Base-by-base conservation (phyloP, 2,329 filamentous ascomycete genomes). In the Colletotrichum abscissum region DNA sequence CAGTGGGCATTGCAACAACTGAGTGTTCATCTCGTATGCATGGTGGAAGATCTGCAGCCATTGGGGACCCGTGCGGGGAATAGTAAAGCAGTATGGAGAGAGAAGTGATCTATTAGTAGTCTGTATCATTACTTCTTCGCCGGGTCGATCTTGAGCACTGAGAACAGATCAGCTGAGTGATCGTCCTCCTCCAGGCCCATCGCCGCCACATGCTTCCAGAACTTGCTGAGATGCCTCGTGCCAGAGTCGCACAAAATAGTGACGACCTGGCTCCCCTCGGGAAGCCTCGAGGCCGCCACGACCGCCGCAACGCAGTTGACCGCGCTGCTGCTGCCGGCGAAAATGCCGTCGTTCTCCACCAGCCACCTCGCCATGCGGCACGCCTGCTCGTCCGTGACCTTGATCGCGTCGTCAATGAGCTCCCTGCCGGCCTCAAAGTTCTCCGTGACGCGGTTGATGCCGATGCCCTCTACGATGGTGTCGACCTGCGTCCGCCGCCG, bases 301-400 rank as follows among this genome's bases (percentile, higher is more conserved):
- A 94, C 92, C 26, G 94, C 93, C 5, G 93, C 94, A 55, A 94
- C 93, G 88, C 95, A 98, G 82, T 99, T 99, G 65, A 99, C 96
- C n/a, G 95, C 93, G 82, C 94, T 98, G 81, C 95, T 98, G 81
- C 95, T 98, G 9, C 97, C 97, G 54, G 95, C 88, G 79, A 99
- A 99, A 66, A 99, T 92, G 8, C 97, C 97, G 82, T 99, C 97
- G 75, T 95, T 93, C 84, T 98, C 95, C 9, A 98, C 96, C 54
- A 99, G 85, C 95, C 95, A 98, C 75, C 94, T 88, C n/a, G 96
- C 97, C 97, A 99, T 99, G 67, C 88, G 89, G 81, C 94, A 91
- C 14, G 97, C 97, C 85, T 99, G 95, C 63, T 91, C 90, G 82
- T 99, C 97, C 3, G 91, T 94, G 16, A 99, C 95, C 72, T 92